Evolutionary conservation across 2,329 filamentous ascomycete genomes (phyloP).

Genomic region (Lasiodiplodia sp.): DNA sequence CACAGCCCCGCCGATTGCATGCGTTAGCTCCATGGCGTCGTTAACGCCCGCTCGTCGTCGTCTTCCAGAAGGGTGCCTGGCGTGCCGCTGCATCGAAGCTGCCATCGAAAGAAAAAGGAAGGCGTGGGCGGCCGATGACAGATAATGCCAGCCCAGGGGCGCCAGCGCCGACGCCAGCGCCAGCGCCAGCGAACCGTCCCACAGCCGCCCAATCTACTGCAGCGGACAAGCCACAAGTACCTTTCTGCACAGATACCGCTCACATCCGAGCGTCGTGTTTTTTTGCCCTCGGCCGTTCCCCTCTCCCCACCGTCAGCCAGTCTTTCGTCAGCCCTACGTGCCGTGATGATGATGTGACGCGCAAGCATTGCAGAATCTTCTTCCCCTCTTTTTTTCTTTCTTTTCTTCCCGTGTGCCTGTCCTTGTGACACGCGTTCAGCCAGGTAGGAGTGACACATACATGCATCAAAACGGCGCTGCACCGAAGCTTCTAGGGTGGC

Average conservation of each 20-base stretch:
- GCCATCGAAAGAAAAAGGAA: no score
- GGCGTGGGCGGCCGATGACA: neutral
- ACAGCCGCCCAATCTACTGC: neutral
- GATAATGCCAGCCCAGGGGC: neutral
- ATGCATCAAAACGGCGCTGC: neutral
- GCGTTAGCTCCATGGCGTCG: slow-evolving; percentile 3
- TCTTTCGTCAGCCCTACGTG: neutral
- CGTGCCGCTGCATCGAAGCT: no score
- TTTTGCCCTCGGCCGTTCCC: neutral
- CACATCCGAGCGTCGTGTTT: neutral
- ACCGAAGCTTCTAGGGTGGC: neutral
- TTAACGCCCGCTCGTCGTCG: neutral
- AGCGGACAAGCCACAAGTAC: no score
- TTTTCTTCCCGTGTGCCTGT: neutral
- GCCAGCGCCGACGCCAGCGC: neutral
- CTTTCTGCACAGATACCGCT: neutral
- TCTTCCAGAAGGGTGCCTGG: neutral
- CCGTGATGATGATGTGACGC: neutral
- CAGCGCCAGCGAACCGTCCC: neutral
- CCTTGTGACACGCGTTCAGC: neutral
- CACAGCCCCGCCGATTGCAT: slow-evolving; percentile 3
- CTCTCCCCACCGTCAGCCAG: neutral
- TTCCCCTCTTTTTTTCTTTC: neutral
- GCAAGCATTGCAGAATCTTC: neutral
- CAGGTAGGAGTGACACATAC: neutral